These are phyloP conservation scores for Ceratocystis ficicola DNA, from an alignment of 2,329 filamentous ascomycete species.

Conservation along the genomic window DNA sequence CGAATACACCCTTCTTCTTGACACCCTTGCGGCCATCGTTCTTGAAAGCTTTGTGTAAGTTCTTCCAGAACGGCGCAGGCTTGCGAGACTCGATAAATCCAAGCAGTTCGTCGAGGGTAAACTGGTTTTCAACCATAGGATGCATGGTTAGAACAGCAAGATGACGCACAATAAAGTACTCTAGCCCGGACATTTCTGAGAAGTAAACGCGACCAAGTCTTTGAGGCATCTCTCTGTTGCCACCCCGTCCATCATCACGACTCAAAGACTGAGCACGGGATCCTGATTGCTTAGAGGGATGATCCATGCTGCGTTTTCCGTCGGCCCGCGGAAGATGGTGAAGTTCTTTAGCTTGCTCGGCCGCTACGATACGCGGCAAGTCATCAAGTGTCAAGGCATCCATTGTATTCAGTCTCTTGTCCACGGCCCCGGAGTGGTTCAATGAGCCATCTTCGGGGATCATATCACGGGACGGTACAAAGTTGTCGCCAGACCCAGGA, in stretches of 20 bases:
- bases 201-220: slow-evolving; percentile 69
- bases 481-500: slow-evolving; percentile 58
- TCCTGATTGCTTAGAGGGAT: slow-evolving; percentile 6
- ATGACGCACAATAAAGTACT: slow-evolving; percentile 95
- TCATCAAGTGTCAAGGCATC: slow-evolving; percentile 91
- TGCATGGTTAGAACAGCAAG: slow-evolving; percentile 92
- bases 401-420: slow-evolving; percentile 77
- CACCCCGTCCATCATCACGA: slow-evolving; percentile 39
- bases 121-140: slow-evolving; percentile 76
- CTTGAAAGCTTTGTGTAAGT: slow-evolving; percentile 92
- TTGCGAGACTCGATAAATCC: slow-evolving; percentile 88
- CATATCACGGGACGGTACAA: slow-evolving; percentile 36
- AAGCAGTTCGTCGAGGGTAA: slow-evolving; percentile 85
- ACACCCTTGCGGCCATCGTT: slow-evolving; percentile 63
- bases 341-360: slow-evolving; percentile 88
- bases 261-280: slow-evolving; percentile 13
- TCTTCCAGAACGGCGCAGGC: slow-evolving; percentile 87
- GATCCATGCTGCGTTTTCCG: slow-evolving; percentile 34
- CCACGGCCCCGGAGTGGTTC: slow-evolving; percentile 56
- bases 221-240: slow-evolving; percentile 42
- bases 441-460: slow-evolving; percentile 69
- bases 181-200: slow-evolving; percentile 84
- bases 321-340: slow-evolving; percentile 52
- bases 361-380: slow-evolving; percentile 88
- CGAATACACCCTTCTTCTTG: slow-evolving; percentile 92